Evolutionary conservation across 805 yeast genomes (phyloP).

Genomic region (Myxozyma neglecta): DNA sequence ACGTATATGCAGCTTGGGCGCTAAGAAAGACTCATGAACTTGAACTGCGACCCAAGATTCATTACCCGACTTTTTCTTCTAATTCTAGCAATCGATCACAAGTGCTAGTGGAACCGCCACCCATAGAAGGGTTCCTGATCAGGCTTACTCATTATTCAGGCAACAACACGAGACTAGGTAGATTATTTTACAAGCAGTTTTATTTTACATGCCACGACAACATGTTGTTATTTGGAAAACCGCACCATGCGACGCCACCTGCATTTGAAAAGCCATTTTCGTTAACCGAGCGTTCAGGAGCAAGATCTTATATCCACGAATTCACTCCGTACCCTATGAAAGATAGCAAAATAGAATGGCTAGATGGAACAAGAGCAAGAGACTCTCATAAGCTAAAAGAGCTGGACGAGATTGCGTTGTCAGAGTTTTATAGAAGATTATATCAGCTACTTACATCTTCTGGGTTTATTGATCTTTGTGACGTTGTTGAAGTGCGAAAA

Average conservation of each 20-base stretch:
- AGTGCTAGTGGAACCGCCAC: slow-evolving; percentile 56
- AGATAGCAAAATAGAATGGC: slow-evolving; percentile 61
- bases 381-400: slow-evolving; percentile 46
- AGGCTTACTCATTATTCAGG: slow-evolving; percentile 57
- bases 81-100: slow-evolving; percentile 27
- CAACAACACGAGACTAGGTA: slow-evolving; percentile 39
- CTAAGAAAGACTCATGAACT: slow-evolving; percentile 51
- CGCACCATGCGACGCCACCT: slow-evolving; percentile 61
- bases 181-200: slow-evolving; percentile 52
- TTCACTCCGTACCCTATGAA: slow-evolving; percentile 59
- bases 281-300: slow-evolving; percentile 11
- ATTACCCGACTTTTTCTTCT: slow-evolving; percentile 34
- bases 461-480: slow-evolving; percentile 58
- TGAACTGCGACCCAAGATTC: slow-evolving; percentile 54
- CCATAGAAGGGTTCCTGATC: slow-evolving; percentile 79
- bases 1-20: slow-evolving; percentile 48
- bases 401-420: slow-evolving; percentile 59
- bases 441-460: slow-evolving; percentile 57
- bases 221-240: slow-evolving; percentile 57
- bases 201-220: slow-evolving; percentile 67
- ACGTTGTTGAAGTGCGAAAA: slow-evolving; percentile 30
- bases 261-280: slow-evolving; percentile 32
- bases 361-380: slow-evolving; percentile 41
- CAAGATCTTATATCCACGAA: slow-evolving; percentile 39
- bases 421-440: slow-evolving; percentile 64